phyloP scores from a whole-genome alignment of 306 rosid genomes.

The Prunus mongolica region DNA sequence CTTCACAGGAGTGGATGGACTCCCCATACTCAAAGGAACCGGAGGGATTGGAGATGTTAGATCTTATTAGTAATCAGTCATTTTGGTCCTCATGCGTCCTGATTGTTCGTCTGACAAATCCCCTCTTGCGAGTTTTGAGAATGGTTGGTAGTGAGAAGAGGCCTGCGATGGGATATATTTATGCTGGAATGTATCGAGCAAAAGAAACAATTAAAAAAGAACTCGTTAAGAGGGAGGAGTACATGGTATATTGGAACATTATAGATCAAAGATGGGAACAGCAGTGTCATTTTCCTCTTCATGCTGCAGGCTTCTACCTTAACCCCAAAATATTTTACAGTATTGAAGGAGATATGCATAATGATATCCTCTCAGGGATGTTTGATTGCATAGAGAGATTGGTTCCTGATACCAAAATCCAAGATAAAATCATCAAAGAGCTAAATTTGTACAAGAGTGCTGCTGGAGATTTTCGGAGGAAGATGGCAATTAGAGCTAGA shows the following conservation, averaged over 20 bases:
- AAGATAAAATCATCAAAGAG: slow-evolving; percentile 85
- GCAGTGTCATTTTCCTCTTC: slow-evolving; percentile 76
- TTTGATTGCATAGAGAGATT: slow-evolving; percentile 90
- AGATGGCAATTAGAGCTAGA: slow-evolving; percentile 85
- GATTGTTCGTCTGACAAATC: slow-evolving; percentile 59
- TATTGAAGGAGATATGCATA: slow-evolving; percentile 65
- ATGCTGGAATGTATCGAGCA: slow-evolving; percentile 76
- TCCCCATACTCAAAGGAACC: slow-evolving; percentile 71
- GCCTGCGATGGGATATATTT: slow-evolving; percentile 83
- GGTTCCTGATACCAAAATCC: slow-evolving; percentile 78
- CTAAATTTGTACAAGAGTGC: slow-evolving; percentile 65
- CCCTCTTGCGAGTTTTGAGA: slow-evolving; percentile 68
- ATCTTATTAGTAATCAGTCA: slow-evolving; percentile 55
- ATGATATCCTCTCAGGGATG: slow-evolving; percentile 59
- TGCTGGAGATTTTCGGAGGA: slow-evolving; percentile 82
- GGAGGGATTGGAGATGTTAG: slow-evolving; percentile 79
- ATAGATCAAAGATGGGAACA: slow-evolving; percentile 85
- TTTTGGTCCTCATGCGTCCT: slow-evolving; percentile 86
- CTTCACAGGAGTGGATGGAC: slow-evolving; percentile 91
- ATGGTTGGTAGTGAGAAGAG: slow-evolving; percentile 63
- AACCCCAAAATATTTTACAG: slow-evolving; percentile 87
- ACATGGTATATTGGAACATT: slow-evolving; percentile 79
- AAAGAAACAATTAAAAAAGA: slow-evolving; percentile 80
- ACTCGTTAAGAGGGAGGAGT: slow-evolving; percentile 68
- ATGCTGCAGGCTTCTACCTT: slow-evolving; percentile 80